These are phyloP conservation scores for Bigelowiella natans DNA, from an alignment of 78 protist species.

Conservation along the genomic window DNA sequence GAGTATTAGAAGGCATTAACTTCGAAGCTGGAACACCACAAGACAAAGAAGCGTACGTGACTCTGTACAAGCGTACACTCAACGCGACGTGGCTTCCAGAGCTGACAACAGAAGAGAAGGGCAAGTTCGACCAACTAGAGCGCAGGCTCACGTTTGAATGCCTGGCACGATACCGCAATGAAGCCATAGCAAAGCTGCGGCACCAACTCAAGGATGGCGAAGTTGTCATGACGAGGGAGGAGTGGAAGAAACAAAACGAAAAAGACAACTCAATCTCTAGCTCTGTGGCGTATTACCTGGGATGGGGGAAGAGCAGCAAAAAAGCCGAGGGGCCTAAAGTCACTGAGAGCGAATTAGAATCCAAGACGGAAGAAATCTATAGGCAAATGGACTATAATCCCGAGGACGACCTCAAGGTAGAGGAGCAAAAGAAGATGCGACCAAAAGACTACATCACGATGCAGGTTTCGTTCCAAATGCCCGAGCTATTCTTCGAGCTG, in stretches of 20 bases:
- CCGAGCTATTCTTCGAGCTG: background rate
- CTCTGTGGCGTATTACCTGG: background rate
- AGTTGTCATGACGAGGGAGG: background rate
- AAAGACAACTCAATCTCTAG: background rate
- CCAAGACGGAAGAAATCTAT: background rate
- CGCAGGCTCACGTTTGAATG: background rate
- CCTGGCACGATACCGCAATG: background rate
- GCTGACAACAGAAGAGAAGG: background rate
- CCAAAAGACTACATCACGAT: background rate
- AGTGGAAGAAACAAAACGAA: background rate
- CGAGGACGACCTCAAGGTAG: background rate
- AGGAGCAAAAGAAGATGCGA: background rate
- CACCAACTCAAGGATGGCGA: background rate
- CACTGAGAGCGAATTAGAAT: background rate
- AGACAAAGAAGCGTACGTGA: background rate
- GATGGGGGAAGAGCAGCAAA: background rate
- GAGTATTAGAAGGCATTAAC: too few relatives aligned
- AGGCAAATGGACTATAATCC: background rate
- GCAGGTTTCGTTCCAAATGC: background rate
- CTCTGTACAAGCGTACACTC: background rate
- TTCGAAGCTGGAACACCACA: too few relatives aligned
- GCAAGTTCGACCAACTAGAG: background rate
- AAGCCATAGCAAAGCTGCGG: background rate
- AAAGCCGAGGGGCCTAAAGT: background rate
- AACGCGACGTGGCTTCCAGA: background rate